Base-by-base conservation (phyloP, 2,329 filamentous ascomycete genomes). In the Xylogone sp. region DNA sequence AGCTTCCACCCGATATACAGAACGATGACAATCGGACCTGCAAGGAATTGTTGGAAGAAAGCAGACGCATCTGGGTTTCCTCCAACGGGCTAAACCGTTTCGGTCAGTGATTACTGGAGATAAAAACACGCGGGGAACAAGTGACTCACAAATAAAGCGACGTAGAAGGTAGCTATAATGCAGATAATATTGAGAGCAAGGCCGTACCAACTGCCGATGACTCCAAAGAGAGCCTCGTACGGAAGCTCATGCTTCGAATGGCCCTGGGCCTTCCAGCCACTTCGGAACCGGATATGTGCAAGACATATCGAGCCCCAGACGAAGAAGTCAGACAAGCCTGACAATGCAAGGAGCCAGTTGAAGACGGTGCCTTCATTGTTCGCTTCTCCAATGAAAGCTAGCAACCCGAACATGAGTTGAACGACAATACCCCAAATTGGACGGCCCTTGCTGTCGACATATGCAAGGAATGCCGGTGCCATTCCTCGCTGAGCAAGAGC, bases 271-370 rank as follows among this genome's bases (percentile, higher is more conserved):
- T 75, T 74, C 82, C 82, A 86, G 21, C 74, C 81, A 46, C 75
- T 65, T 54, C 82, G 78, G 77, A 85, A 85, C 47, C 82, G 81
- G 64, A 85, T 84, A 63, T 84, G 81, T 0, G 79, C 73, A 2
- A 82, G 67, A 65, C 80, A 84, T 62, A 84, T 82, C 53, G 76
- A 84, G 43, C 79, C 82, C 86, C 87, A 90, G 27, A 86, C 84
- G 68, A 90, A 87, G 64, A 90, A 81, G 55, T 81, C 84, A 1
- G 82, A 80, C 16, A 90, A 78, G 46, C 85, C 86, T 0, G 84
- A 87, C 21, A 90, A 78, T 0, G 86, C 78, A 45, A 88, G 72
- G 53, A 86, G 75, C 82, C 83, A 86, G 62, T 71, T 72, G 69
- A 85, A 85, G 52, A 81, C 73, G 1, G 68, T 68, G 24, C 58